These are phyloP conservation scores for Elsinoe fawcettii DNA, from an alignment of 2,329 filamentous ascomycete genomes.

Conservation along the genomic window DNA sequence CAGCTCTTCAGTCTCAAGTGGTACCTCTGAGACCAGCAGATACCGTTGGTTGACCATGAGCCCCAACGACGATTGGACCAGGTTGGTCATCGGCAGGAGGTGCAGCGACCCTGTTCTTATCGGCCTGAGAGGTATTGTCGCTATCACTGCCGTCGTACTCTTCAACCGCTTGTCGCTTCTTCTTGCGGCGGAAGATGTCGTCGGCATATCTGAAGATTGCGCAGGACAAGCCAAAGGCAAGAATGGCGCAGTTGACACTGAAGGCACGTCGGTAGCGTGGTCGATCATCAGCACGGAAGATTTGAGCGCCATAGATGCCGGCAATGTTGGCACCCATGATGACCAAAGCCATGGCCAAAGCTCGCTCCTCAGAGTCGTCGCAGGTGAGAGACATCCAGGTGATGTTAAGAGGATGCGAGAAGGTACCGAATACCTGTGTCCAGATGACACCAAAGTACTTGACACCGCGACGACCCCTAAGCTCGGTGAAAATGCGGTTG, in stretches of 20 bases:
- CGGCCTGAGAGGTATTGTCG: not conserved
- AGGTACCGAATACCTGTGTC: slow-evolving; percentile 49
- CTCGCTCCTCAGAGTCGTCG: slow-evolving; percentile 49
- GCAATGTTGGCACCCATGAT: slow-evolving; percentile 57
- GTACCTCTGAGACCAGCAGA: slow-evolving; percentile 1
- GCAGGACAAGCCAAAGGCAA: slow-evolving; percentile 37
- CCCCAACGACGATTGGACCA: not conserved
- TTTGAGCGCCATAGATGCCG: slow-evolving; percentile 54
- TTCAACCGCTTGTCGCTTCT: not conserved
- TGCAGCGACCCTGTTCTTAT: not conserved
- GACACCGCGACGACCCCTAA: slow-evolving; percentile 34
- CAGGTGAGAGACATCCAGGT: slow-evolving; percentile 53
- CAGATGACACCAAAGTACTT: slow-evolving; percentile 50
- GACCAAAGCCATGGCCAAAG: slow-evolving; percentile 53
- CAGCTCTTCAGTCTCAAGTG: not conserved
- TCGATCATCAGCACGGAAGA: slow-evolving; percentile 48
- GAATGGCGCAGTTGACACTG: slow-evolving; percentile 38
- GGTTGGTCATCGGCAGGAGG: not conserved
- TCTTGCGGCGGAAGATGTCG: slow-evolving; percentile 24
- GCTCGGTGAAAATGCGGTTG: slow-evolving; percentile 46
- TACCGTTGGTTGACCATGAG: not conserved
- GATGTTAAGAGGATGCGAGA: slow-evolving; percentile 52
- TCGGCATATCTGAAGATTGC: slow-evolving; percentile 40
- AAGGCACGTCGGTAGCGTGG: slow-evolving; percentile 48
- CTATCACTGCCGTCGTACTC: slow-evolving; percentile 2